phyloP scores from a whole-genome alignment of 139 green algal genomes.

The Trebouxia sp. region DNA sequence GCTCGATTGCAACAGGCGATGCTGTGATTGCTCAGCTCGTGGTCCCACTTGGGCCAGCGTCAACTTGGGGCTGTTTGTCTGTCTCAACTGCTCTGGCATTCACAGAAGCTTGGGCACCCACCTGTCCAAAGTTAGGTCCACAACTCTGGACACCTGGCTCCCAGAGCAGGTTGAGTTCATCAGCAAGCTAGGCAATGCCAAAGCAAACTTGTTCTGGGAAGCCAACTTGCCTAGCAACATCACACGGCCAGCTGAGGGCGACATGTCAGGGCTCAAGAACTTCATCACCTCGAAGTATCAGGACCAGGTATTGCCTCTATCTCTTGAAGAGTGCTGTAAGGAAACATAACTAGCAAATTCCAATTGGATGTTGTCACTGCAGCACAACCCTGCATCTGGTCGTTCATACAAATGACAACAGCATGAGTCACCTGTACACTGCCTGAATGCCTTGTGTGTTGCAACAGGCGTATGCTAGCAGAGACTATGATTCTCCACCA shows the following conservation, averaged over 20 bases:
- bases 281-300: conserved; percentile 90
- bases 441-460: neutral
- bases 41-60: conserved; percentile 86
- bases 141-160: conserved; percentile 88
- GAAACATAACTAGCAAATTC: no score
- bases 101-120: conserved; percentile 87
- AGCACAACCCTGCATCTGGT: neutral
- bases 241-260: conserved; percentile 65
- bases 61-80: conserved; percentile 90
- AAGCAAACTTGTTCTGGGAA: conserved; percentile 87
- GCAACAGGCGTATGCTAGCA: conserved; percentile 44
- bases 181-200: conserved; percentile 78
- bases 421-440: neutral
- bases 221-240: conserved; percentile 74
- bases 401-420: neutral
- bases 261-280: conserved; percentile 58
- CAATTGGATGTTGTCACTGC: neutral
- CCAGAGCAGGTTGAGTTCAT: conserved; percentile 90
- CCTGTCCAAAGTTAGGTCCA: conserved; percentile 75
- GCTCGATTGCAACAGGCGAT: conserved; percentile 78
- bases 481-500: conserved; percentile 49
- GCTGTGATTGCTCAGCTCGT: conserved; percentile 77
- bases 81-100: conserved; percentile 87
- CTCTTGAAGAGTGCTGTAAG: no score
- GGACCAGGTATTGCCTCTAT: conserved; percentile 19